A percentile compares a stretch with the other conserved stretches of the same genome.
Conservation (phyloP, 352 stramenopile genomes). For the Saprolegnia diclina region DNA sequence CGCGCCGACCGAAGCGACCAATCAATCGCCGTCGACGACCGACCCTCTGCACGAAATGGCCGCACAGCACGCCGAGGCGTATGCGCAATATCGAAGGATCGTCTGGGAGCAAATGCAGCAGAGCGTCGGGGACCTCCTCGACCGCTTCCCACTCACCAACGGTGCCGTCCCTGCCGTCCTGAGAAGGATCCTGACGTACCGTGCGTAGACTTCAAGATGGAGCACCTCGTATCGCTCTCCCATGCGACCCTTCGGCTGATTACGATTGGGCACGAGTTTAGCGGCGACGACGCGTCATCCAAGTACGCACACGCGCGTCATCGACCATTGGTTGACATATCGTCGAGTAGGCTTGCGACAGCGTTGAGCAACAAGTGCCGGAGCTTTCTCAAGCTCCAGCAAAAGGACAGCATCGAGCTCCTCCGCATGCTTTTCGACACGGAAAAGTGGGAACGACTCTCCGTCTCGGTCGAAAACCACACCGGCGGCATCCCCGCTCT, state of each 20-base stretch:
- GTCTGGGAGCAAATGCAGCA: constrained; percentile 86
- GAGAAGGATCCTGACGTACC: not conserved
- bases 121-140: constrained; percentile 60
- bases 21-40: constrained; percentile 31
- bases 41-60: constrained; percentile 26
- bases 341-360: not conserved
- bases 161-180: constrained; percentile 33
- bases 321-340: no score
- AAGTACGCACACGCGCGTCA: no score
- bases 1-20: constrained; percentile 54
- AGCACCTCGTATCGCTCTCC: constrained; percentile 80
- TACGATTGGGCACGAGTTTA: constrained; percentile 84
- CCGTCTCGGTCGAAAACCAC: constrained; percentile 42
- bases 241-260: constrained; percentile 68
- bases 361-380: constrained; percentile 49
- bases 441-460: constrained; percentile 76
- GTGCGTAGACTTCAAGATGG: constrained; percentile 70
- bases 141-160: constrained; percentile 65
- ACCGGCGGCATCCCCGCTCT: constrained; percentile 36
- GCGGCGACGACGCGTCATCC: constrained; percentile 43
- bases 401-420: constrained; percentile 79
- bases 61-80: constrained; percentile 44
- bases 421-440: constrained; percentile 79
- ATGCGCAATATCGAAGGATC: constrained; percentile 74
- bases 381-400: constrained; percentile 55